These are phyloP conservation scores for Rhizopogon vulgaris DNA, from an alignment of 768 basidiomycete genomes.

Conservation along the genomic window DNA sequence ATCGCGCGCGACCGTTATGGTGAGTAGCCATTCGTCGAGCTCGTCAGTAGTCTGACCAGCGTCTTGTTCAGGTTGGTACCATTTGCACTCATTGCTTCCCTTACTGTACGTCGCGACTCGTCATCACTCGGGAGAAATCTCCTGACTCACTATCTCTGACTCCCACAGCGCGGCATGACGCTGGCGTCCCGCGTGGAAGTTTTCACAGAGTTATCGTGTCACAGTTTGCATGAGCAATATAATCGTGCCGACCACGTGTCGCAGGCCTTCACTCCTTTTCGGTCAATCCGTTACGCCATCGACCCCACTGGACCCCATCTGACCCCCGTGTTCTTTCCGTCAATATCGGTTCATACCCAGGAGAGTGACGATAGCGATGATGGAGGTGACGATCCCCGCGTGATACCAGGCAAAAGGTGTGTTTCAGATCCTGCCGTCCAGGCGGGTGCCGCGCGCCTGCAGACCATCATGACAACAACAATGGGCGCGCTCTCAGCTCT, in stretches of 20 bases:
- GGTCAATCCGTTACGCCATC: constrained; percentile 2
- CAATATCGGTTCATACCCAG: constrained; percentile 4
- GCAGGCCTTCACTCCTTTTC: neutral
- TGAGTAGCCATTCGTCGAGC: constrained; percentile 10
- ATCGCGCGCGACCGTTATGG: constrained; percentile 45
- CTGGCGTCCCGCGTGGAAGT: constrained; percentile 75
- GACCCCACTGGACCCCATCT: constrained; percentile 7
- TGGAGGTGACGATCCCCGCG: constrained; percentile 34
- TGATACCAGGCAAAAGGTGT: constrained; percentile 32
- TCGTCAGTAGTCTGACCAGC: neutral
- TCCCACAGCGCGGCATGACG: constrained; percentile 66
- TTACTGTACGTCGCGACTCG: constrained; percentile 45
- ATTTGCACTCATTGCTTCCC: constrained; percentile 56
- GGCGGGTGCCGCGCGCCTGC: constrained; percentile 65
- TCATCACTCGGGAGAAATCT: neutral
- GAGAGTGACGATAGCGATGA: constrained; percentile 18
- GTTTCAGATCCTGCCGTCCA: constrained; percentile 51
- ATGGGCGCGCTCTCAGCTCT: constrained; percentile 78
- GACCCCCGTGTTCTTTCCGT: constrained; percentile 8
- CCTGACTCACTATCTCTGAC: constrained; percentile 5
- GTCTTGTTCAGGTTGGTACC: constrained; percentile 55
- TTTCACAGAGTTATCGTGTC: constrained; percentile 72
- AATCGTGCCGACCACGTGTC: constrained; percentile 25
- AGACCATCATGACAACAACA: constrained; percentile 68
- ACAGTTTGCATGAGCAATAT: constrained; percentile 42